A percentile compares a stretch with the other conserved stretches of the same genome.
Evolutionary conservation across 192 early-diverging fungal genomes (phyloP).

Genomic region (Neocallimastix lanati): DNA sequence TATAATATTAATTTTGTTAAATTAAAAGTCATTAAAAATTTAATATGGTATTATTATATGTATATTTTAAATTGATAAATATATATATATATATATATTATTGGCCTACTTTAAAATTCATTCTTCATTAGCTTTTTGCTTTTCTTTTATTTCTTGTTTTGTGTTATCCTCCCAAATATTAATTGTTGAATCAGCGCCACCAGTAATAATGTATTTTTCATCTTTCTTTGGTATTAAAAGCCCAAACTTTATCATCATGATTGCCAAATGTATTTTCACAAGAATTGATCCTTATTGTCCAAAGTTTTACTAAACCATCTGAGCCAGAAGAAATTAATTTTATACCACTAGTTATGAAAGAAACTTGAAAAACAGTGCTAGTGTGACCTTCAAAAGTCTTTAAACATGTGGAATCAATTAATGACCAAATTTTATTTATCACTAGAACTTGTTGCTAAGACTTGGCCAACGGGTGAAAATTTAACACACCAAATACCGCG

Average conservation of each 20-base stretch:
- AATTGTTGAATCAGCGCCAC: conserved; percentile 80
- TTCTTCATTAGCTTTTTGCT: conserved; percentile 46
- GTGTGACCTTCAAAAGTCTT: conserved; percentile 95
- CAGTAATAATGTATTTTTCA: conserved; percentile 57
- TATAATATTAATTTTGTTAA: not conserved
- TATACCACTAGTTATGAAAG: conserved; percentile 68
- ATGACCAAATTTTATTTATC: conserved; percentile 89
- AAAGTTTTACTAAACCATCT: conserved; percentile 89
- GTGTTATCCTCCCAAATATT: conserved; percentile 89
- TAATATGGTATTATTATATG: too few relatives aligned
- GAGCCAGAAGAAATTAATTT: conserved; percentile 76
- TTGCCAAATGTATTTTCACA: conserved; percentile 83
- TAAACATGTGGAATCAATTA: conserved; percentile 72
- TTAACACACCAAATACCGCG: conserved; percentile 87
- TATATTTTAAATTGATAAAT: not conserved
- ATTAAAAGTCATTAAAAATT: too few relatives aligned
- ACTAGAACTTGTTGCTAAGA: conserved; percentile 73
- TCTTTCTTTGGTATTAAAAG: conserved; percentile 51
- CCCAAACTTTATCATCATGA: conserved; percentile 87
- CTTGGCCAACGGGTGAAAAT: conserved; percentile 89
- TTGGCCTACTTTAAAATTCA: conserved; percentile 43
- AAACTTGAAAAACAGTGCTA: conserved; percentile 76
- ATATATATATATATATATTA: too few relatives aligned
- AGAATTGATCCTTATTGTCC: conserved; percentile 83
- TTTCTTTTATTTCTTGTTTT: conserved; percentile 52